These are phyloP conservation scores for Citrus cavaleriei DNA, from an alignment of 345 rosid genomes.

Conservation along the genomic window DNA sequence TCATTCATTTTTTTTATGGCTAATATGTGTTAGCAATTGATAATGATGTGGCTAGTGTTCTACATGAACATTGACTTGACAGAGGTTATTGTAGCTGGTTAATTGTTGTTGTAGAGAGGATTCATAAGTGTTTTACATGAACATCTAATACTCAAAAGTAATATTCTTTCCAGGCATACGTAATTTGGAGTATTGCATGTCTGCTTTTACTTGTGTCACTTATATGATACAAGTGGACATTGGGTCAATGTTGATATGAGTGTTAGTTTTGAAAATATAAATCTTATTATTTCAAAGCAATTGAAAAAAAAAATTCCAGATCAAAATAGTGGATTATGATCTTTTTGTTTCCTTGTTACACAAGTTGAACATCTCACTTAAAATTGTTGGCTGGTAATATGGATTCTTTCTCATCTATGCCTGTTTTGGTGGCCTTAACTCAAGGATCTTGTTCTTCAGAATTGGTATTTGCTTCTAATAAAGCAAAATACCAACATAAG, in stretches of 20 bases:
- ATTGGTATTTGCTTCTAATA: not conserved
- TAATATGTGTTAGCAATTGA: not conserved
- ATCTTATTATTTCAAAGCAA: not conserved
- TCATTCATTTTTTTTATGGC: not conserved
- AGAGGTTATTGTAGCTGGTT: not conserved
- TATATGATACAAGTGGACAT: no score
- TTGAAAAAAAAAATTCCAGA: not conserved
- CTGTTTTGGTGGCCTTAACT: not conserved
- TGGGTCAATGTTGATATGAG: not conserved
- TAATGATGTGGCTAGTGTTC: not conserved
- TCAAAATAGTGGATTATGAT: not conserved
- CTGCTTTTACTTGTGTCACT: not conserved
- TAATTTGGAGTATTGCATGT: not conserved
- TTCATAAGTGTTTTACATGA: no score
- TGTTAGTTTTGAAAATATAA: not conserved
- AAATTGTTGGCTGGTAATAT: not conserved
- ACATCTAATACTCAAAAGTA: not conserved
- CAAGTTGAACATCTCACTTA: not conserved
- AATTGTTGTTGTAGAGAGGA: no score
- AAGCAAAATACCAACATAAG: not conserved
- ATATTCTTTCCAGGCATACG: not conserved
- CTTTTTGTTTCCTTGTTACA: not conserved
- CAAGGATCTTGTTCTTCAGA: constrained; percentile 5
- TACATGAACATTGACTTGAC: not conserved
- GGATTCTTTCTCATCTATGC: not conserved